Evolutionary conservation across 2,329 filamentous ascomycete genomes (phyloP).

Genomic region (Pseudogymnoascus verrucosus): DNA sequence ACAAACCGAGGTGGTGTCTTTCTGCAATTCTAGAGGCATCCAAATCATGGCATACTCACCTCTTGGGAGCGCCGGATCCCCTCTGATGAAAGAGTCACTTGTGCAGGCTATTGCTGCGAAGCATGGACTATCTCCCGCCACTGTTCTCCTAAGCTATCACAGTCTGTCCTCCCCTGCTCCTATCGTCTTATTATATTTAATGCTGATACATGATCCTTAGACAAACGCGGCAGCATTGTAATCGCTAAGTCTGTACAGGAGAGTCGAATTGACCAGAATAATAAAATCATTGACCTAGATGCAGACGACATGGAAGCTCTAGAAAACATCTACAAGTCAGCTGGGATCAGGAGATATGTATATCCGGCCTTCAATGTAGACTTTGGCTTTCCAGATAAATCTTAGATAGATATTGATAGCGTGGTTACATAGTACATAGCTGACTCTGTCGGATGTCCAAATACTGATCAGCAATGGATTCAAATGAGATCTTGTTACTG

Average conservation of each 20-base stretch:
- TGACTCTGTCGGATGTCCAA: background rate
- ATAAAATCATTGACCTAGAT: conserved; percentile 57
- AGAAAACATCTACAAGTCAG: conserved; percentile 39
- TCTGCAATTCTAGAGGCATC: conserved; percentile 60
- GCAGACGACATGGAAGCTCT: conserved; percentile 52
- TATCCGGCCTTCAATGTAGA: conserved; percentile 62
- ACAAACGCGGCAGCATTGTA: conserved; percentile 52
- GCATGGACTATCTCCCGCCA: conserved; percentile 51
- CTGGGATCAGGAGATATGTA: conserved; percentile 51
- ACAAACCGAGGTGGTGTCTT: conserved; percentile 62
- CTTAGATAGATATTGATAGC: conserved; percentile 7
- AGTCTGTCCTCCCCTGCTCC: conserved; percentile 38
- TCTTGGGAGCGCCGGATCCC: conserved; percentile 53
- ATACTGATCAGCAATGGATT: background rate
- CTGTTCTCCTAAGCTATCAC: conserved; percentile 64
- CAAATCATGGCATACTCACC: conserved; percentile 62
- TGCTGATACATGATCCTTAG: conserved; percentile 7
- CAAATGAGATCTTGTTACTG: background rate
- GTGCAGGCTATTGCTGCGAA: conserved; percentile 47
- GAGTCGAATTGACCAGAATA: conserved; percentile 61
- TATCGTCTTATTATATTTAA: background rate
- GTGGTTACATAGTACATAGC: background rate
- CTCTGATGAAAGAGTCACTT: conserved; percentile 51
- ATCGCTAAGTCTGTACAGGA: conserved; percentile 66
- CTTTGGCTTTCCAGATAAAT: conserved; percentile 61